These are phyloP conservation scores for Durusdinium trenchii DNA, from an alignment of 73 alveolate species.

Conservation along the genomic window DNA sequence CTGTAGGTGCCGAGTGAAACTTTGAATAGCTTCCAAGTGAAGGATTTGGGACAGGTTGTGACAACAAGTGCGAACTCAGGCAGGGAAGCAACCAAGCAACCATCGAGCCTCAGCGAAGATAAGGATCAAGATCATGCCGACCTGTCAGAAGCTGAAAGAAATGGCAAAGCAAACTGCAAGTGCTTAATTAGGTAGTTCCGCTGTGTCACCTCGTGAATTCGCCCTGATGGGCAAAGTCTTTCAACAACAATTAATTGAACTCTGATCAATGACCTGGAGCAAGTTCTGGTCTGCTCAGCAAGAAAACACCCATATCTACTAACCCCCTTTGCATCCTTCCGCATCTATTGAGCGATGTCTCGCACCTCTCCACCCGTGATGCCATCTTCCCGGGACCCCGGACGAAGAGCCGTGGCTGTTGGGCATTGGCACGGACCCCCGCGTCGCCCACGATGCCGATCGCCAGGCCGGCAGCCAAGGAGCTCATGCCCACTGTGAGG, in stretches of 20 bases:
- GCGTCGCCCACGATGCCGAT: conserved; percentile 98
- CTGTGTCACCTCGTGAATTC: too few relatives aligned
- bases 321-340: too few relatives aligned
- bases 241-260: too few relatives aligned
- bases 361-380: background rate
- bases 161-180: background rate
- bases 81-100: too few relatives aligned
- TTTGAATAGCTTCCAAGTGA: too few relatives aligned
- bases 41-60: too few relatives aligned
- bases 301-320: too few relatives aligned
- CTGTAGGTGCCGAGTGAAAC: too few relatives aligned
- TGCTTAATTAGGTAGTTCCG: too few relatives aligned
- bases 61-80: too few relatives aligned
- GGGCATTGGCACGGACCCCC: conserved; percentile 97
- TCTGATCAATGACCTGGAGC: background rate
- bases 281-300: background rate
- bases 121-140: conserved; percentile 98
- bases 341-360: too few relatives aligned
- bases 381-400: background rate
- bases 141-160: conserved; percentile 53
- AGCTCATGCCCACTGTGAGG: conserved; percentile 98
- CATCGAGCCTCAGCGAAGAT: conserved; percentile 98
- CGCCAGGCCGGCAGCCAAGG: conserved; percentile 99
- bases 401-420: conserved; percentile 90
- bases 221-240: too few relatives aligned